Conservation (phyloP, 805 yeast genomes). For the Zygosaccharomyces rouxii region DNA sequence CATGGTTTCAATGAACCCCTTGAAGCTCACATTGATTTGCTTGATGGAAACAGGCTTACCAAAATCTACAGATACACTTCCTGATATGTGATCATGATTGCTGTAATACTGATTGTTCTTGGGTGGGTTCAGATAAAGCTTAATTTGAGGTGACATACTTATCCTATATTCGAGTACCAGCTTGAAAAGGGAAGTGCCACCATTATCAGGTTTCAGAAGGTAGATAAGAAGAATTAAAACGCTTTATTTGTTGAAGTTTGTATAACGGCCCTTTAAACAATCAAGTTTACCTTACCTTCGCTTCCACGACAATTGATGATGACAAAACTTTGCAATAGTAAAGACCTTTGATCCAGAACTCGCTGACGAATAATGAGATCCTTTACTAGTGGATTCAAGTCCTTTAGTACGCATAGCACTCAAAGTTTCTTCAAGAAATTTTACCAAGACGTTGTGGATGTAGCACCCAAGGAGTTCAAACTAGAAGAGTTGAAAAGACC, state of each 20-base stretch:
- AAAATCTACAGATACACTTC: conserved; percentile 23
- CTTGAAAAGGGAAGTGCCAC: neutral
- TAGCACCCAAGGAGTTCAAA: conserved; percentile 37
- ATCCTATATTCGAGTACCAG: neutral
- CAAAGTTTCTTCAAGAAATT: conserved; percentile 31
- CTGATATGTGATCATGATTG: conserved; percentile 28
- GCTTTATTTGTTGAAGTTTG: neutral
- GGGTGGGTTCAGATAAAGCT: conserved; percentile 24
- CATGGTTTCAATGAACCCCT: conserved; percentile 29
- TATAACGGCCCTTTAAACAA: neutral
- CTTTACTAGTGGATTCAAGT: neutral
- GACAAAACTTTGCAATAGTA: too few relatives aligned
- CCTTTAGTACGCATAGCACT: conserved; percentile 2
- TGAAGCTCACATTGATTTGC: conserved; percentile 52
- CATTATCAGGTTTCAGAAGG: neutral
- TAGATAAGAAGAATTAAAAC: neutral
- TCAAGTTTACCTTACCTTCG: too few relatives aligned
- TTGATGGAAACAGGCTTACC: conserved; percentile 28
- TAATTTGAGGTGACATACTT: conserved; percentile 24
- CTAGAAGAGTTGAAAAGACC: conserved; percentile 41
- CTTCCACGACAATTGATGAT: too few relatives aligned
- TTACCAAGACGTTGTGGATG: conserved; percentile 35
- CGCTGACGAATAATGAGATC: neutral
- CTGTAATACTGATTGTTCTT: conserved; percentile 31
- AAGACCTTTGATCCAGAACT: neutral